A percentile compares a stretch with the other conserved stretches of the same genome.
Conservation (phyloP, 2,329 filamentous ascomycete species). For the Metarhizium sp. region DNA sequence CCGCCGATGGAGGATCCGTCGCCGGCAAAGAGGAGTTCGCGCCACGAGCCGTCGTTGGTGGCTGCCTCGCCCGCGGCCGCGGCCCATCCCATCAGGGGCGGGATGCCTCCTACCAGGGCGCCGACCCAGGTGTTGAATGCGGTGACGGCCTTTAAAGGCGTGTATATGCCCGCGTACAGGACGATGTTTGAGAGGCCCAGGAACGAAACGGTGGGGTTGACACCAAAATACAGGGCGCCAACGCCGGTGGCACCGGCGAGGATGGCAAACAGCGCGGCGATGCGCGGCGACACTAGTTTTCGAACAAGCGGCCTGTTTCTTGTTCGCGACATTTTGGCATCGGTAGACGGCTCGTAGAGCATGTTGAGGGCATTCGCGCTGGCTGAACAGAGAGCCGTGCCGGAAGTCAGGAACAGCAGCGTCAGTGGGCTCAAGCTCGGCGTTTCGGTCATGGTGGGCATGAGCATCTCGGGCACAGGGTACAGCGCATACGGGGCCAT, state of each 20-base stretch:
- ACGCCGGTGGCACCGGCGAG: conserved; percentile 60
- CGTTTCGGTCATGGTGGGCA: conserved; percentile 52
- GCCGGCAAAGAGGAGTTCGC: conserved; percentile 61
- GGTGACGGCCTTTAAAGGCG: conserved; percentile 79
- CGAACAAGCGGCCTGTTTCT: conserved; percentile 83
- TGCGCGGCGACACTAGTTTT: conserved; percentile 60
- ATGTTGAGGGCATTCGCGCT: conserved; percentile 95
- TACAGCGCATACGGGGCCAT: conserved; percentile 90
- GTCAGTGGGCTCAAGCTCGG: conserved; percentile 87
- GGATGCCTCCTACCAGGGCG: conserved; percentile 84
- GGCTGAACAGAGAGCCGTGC: conserved; percentile 81
- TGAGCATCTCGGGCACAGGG: conserved; percentile 79
- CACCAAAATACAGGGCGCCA: conserved; percentile 71
- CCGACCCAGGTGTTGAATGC: conserved; percentile 93
- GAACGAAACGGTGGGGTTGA: conserved; percentile 86
- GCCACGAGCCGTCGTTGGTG: conserved; percentile 64
- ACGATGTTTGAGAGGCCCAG: conserved; percentile 78
- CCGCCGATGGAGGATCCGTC: conserved; percentile 62
- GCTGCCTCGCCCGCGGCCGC: conserved; percentile 86
- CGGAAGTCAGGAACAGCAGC: conserved; percentile 81
- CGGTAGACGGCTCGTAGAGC: conserved; percentile 85
- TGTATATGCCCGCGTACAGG: conserved; percentile 88
- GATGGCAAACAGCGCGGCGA: conserved; percentile 72
- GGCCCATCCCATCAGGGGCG: conserved; percentile 96
- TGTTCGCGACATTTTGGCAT: conserved; percentile 90